Percentiles rank a stretch among this genome's conserved stretches.
These are phyloP conservation scores for Dichotomocladium elegans DNA, from an alignment of 371 early-diverging fungal genomes.

Conservation along the genomic window DNA sequence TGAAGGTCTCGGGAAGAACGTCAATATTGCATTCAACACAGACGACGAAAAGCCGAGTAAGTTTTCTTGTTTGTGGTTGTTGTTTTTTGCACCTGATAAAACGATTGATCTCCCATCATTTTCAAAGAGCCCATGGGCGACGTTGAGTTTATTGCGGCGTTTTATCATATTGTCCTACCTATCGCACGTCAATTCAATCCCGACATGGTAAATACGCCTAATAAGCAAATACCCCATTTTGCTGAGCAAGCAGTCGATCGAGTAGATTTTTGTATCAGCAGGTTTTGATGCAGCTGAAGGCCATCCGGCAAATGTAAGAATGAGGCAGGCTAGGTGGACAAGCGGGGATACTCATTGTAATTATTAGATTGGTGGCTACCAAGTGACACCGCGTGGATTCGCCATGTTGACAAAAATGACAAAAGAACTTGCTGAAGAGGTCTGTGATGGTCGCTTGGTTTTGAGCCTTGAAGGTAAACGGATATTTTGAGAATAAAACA, in stretches of 20 bases:
- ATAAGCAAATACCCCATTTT: not conserved
- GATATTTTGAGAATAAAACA: not conserved
- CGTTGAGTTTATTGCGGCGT: slow-evolving; percentile 62
- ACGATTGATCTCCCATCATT: not conserved
- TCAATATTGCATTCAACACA: slow-evolving; percentile 58
- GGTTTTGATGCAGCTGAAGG: slow-evolving; percentile 70
- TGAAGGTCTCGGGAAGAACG: slow-evolving; percentile 50
- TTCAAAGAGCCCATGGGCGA: slow-evolving; percentile 62
- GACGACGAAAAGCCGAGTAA: slow-evolving; percentile 52
- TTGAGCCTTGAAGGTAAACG: slow-evolving; percentile 45
- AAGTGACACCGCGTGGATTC: slow-evolving; percentile 55
- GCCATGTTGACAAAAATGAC: slow-evolving; percentile 55
- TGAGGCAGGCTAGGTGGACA: too few relatives aligned
- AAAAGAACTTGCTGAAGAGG: slow-evolving; percentile 47
- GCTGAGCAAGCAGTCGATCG: too few relatives aligned
- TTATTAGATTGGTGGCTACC: slow-evolving; percentile 55
- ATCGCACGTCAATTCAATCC: slow-evolving; percentile 60
- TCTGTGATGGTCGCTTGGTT: slow-evolving; percentile 52
- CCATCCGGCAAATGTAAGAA: slow-evolving; percentile 60
- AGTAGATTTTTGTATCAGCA: slow-evolving; percentile 57
- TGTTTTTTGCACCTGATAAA: not conserved
- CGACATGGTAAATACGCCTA: slow-evolving; percentile 47
- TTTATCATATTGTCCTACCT: slow-evolving; percentile 58
- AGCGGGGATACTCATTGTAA: too few relatives aligned
- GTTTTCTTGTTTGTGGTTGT: not conserved